Conservation (phyloP, 2,329 filamentous ascomycete species). For the Cordyceps pruinosa region DNA sequence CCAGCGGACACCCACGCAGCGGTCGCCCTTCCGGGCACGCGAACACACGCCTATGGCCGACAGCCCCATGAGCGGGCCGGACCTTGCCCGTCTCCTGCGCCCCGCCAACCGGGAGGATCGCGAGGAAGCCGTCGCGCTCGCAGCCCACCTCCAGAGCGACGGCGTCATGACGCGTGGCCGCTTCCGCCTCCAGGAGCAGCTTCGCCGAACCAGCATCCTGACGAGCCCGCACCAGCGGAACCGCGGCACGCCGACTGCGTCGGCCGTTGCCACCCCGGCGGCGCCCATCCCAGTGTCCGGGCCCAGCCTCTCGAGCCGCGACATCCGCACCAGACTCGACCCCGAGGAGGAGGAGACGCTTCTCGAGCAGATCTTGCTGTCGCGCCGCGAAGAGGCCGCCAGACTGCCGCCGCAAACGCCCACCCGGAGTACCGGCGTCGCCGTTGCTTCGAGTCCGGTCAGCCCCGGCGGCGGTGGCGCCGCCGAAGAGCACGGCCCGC, state of each 20-base stretch:
- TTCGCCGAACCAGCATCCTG: constrained; percentile 60
- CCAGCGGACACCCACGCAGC: constrained; percentile 68
- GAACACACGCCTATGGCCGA: constrained; percentile 56
- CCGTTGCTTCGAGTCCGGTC: background rate
- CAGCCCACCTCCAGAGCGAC: constrained; percentile 67
- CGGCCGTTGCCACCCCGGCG: background rate
- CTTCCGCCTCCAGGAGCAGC: constrained; percentile 61
- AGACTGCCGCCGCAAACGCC: constrained; percentile 1
- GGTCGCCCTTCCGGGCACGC: constrained; percentile 38
- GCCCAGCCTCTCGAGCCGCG: constrained; percentile 14
- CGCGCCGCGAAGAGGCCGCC: constrained; percentile 32
- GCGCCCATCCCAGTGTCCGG: background rate
- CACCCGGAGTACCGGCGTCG: background rate
- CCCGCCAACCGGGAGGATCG: constrained; percentile 71
- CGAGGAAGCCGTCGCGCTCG: constrained; percentile 72
- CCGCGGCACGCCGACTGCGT: constrained; percentile 14
- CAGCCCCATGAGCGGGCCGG: constrained; percentile 55
- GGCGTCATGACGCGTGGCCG: constrained; percentile 74
- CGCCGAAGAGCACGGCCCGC: constrained; percentile 38
- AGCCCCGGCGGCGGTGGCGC: constrained; percentile 44
- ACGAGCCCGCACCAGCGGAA: constrained; percentile 26
- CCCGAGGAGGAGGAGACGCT: constrained; percentile 54
- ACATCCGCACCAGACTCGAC: constrained; percentile 33
- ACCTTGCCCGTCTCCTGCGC: constrained; percentile 74
- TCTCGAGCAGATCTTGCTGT: constrained; percentile 54